Evolutionary conservation across 164 flowering plant genomes (phyloP), one percentile per base, ranked within the genome.

Genomic region (Nymphaea colorata): DNA sequence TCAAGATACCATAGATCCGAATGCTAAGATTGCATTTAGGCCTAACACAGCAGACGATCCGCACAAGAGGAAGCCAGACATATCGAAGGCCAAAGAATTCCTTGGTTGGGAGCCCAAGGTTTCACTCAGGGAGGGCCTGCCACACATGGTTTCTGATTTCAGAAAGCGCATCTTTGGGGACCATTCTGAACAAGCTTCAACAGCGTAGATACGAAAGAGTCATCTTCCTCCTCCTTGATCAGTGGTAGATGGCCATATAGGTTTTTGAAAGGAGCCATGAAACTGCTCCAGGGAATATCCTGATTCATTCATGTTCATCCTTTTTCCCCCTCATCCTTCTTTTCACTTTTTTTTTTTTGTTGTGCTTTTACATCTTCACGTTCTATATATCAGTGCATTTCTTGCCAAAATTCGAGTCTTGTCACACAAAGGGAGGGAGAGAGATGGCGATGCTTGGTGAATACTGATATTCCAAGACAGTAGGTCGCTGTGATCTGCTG

Each of bases 1-100:
- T 41, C 90, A 87, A 64, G 94, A 93, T 72, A 84, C 94, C 2
- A 91, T 93, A 60, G 98, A 93, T 69, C 94, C 94, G 0, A 86
- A 84, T 73, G 97, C 97, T 47, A 82, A 77, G 74, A 93, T 93
- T 17, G 97, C 81, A 77, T 91, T 87, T 80, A 82, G 77, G 74
- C 82, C 87, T 15, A 93, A 93, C 87, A 93, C 98, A 10, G 97
- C 82, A 74, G 98, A 93, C 64, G 98, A 93, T 67, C 98, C 98
- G 0, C 98, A 93, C 87, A 93, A 86, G 89, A 84, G 98, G 82
- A 93, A 93, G 75, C 98, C 98, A 0, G 97, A 93, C 74, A 93
- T 93, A 79, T 64, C 87, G 36, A 91, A 72, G 79, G 98, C 98
- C 0, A 93, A 87, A 69, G 96, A 87, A 41, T 77, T 78, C 4